phyloP scores from a whole-genome alignment of 225 moss, liverwort and hornwort species.

The Anthoceros angustus region DNA sequence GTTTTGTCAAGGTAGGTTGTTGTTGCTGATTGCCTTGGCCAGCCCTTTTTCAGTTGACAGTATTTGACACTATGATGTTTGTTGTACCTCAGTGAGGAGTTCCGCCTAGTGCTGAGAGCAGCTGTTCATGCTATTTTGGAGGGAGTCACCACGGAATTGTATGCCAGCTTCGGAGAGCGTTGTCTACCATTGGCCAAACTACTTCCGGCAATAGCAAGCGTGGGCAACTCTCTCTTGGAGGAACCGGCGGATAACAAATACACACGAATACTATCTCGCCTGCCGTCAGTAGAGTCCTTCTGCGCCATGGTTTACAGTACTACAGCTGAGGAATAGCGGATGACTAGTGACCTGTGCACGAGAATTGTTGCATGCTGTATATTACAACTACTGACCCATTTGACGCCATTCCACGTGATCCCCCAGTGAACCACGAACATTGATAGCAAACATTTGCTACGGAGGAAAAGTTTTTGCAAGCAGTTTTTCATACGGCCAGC shows the following conservation, averaged over 20 bases:
- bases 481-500: too few species aligned
- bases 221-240: slow-evolving; percentile 58
- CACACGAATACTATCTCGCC: slow-evolving; percentile 58
- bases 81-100: slow-evolving; percentile 50
- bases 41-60: background rate
- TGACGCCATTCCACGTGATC: background rate
- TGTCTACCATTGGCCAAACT: slow-evolving; percentile 85
- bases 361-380: background rate
- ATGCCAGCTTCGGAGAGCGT: slow-evolving; percentile 49
- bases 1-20: slow-evolving; percentile 53
- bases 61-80: background rate
- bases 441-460: too few species aligned
- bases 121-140: slow-evolving; percentile 71
- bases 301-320: slow-evolving; percentile 81
- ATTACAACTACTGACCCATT: background rate
- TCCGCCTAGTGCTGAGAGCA: slow-evolving; percentile 51
- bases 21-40: background rate
- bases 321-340: slow-evolving; percentile 25
- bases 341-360: background rate
- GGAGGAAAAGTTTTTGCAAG: too few species aligned
- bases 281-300: slow-evolving; percentile 76
- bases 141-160: slow-evolving; percentile 76
- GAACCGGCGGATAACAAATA: slow-evolving; percentile 79
- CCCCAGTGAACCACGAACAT: background rate
- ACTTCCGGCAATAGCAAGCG: slow-evolving; percentile 77